Evolutionary conservation across 2,329 filamentous ascomycete genomes (phyloP), one percentile per base, ranked within the genome.

Genomic region (Neofusicoccum sp.): DNA sequence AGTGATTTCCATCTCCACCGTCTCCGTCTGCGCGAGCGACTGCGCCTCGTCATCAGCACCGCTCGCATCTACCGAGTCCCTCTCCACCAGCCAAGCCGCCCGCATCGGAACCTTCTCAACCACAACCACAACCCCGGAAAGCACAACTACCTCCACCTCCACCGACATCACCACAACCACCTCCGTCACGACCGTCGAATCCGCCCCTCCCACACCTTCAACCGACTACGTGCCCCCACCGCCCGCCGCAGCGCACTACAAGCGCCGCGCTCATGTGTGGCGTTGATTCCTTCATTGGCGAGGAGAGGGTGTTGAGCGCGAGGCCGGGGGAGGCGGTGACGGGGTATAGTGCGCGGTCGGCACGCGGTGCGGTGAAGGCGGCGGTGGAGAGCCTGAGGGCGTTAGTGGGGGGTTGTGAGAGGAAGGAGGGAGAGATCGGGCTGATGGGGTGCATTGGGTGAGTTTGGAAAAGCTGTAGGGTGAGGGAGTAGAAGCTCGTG

Each of bases 131-230:
- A 20, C 20, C 20, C 20, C 20, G 20, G 20, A 20, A 31, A 33
- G 6, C n/a, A 54, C 49, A 6, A 11, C 24, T 8, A 51, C 48
- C 5, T 43, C 51, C 14, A 43, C 38, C 51, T 31, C 48, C 7
- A 14, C 16, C 12, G 11, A 64, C 33, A 20, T 20, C 48, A 33
- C 8, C n/a, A 54, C 49, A 6, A 11, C 36, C n/a, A 51, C 48
- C 5, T 43, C 51, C 14, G 33, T 28, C 51, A 20, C 48, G 6
- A 14, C 16, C 12, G 20, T 65, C 33, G 60, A 63, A 28, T 63
- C 63, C 3, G 69, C 72, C 7, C 67, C 69, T 3, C 1, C 51
- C 38, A 4, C 31, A 5, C 5, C 28, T 16, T 5, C 49, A 14
- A n/a, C 4, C 16, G 14, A 14, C 36, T n/a, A 24, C 36, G 5